phyloP scores from a whole-genome alignment of 805 yeast genomes.

The Barnettozyma salicaria region DNA sequence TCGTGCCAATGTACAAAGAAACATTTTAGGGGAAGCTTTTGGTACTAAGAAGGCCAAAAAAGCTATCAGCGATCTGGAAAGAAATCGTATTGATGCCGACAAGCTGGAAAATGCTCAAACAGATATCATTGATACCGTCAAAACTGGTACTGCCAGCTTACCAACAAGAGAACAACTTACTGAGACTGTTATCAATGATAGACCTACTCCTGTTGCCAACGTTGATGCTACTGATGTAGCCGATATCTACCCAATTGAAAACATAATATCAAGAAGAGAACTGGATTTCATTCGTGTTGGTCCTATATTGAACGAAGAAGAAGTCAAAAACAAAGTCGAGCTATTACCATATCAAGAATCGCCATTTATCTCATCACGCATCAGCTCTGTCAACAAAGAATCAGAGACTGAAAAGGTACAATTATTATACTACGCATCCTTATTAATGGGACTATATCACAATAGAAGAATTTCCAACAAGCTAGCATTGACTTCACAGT shows the following conservation, averaged over 20 bases:
- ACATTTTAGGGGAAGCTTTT: slow-evolving; percentile 87
- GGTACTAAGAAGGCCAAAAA: slow-evolving; percentile 96
- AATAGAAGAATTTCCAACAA: slow-evolving; percentile 62
- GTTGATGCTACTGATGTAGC: slow-evolving; percentile 76
- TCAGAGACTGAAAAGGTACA: slow-evolving; percentile 54
- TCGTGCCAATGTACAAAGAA: slow-evolving; percentile 54
- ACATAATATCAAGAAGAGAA: slow-evolving; percentile 65
- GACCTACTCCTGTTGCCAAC: slow-evolving; percentile 80
- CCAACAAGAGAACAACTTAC: slow-evolving; percentile 67
- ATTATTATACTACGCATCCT: slow-evolving; percentile 71
- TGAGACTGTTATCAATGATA: slow-evolving; percentile 50
- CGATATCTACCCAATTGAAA: slow-evolving; percentile 71
- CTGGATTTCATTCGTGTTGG: slow-evolving; percentile 58
- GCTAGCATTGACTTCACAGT: slow-evolving; percentile 49
- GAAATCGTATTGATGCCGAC: slow-evolving; percentile 82
- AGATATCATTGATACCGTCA: slow-evolving; percentile 78
- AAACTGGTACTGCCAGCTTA: slow-evolving; percentile 58
- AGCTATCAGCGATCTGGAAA: slow-evolving; percentile 73
- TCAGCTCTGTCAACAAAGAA: slow-evolving; percentile 34
- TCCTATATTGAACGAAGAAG: slow-evolving; percentile 51
- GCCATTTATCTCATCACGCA: slow-evolving; percentile 42
- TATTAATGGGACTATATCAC: slow-evolving; percentile 73
- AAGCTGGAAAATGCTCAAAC: slow-evolving; percentile 66
- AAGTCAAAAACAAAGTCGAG: slow-evolving; percentile 43
- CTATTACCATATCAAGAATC: slow-evolving; percentile 60